These are phyloP conservation scores for Pinus taeda DNA, from an alignment of 75 land plant species.

Conservation along the genomic window DNA sequence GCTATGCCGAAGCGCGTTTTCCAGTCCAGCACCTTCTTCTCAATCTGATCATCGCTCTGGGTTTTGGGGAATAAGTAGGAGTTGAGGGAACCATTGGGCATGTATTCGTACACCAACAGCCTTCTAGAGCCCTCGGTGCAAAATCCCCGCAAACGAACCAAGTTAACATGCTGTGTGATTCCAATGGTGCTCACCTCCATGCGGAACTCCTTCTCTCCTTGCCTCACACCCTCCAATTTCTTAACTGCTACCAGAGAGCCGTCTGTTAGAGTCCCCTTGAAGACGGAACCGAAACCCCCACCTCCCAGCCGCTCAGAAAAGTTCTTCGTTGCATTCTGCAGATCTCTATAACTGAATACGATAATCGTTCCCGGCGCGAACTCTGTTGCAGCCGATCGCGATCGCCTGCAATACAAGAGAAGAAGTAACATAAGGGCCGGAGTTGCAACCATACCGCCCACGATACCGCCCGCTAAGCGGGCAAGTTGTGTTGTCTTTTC, in stretches of 20 bases:
- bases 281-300: not conserved
- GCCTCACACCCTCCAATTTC: not conserved
- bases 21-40: not conserved
- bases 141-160: conserved; percentile 28
- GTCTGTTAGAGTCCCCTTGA: conserved; percentile 8
- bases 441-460: too few relatives aligned
- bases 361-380: not conserved
- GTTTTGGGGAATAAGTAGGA: not conserved
- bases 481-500: too few relatives aligned
- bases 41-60: too few relatives aligned
- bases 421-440: too few relatives aligned
- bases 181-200: conserved; percentile 29
- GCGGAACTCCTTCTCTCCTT: conserved; percentile 36
- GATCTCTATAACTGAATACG: not conserved
- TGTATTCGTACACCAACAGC: conserved; percentile 24
- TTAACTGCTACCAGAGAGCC: not conserved
- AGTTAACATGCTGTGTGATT: conserved; percentile 24
- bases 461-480: too few relatives aligned
- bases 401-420: not conserved
- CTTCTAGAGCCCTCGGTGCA: conserved; percentile 19
- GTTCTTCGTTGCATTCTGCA: not conserved
- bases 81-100: conserved; percentile 26
- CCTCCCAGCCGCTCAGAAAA: not conserved
- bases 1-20: not conserved
- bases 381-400: conserved; percentile 24